phyloP scores from a whole-genome alignment of 2,329 filamentous ascomycete species.

The Ilyonectria mors-panacis region DNA sequence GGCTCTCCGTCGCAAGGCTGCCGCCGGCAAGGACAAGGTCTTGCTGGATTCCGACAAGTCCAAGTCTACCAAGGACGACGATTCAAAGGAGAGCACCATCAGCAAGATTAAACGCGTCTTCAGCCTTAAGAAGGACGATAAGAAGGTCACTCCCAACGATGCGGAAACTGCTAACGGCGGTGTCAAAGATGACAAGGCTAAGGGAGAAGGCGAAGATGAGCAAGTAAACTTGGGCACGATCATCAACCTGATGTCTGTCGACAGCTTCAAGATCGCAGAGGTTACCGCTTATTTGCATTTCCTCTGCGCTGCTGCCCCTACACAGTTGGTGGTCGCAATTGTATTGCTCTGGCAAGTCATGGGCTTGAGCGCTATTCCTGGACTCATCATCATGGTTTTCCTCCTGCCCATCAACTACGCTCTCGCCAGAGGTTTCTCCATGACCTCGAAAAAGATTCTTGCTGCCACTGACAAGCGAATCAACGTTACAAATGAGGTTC shows the following conservation, averaged over 20 bases:
- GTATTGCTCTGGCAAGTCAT: conserved; percentile 89
- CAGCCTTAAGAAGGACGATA: conserved; percentile 72
- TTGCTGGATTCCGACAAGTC: conserved; percentile 69
- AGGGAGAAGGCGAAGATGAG: conserved; percentile 65
- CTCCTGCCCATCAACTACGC: conserved; percentile 92
- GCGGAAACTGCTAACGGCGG: conserved; percentile 53
- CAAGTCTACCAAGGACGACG: conserved; percentile 53
- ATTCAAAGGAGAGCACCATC: conserved; percentile 58
- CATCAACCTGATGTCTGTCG: conserved; percentile 99
- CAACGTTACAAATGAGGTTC: conserved; percentile 94
- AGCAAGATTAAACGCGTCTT: conserved; percentile 70
- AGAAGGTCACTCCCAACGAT: conserved; percentile 55
- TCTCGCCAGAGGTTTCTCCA: conserved; percentile 88
- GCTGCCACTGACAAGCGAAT: conserved; percentile 95
- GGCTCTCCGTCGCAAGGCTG: conserved; percentile 90
- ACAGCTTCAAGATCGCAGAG: conserved; percentile 98
- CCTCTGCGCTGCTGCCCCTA: conserved; percentile 91
- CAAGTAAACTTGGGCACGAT: conserved; percentile 97
- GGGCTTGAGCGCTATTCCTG: conserved; percentile 93
- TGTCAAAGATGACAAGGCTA: conserved; percentile 55
- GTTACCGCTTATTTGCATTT: conserved; percentile 96
- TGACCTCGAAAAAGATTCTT: conserved; percentile 91
- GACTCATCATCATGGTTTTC: conserved; percentile 89
- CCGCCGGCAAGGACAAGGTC: conserved; percentile 81
- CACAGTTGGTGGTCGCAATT: conserved; percentile 87